These are phyloP conservation scores for Eryngium alpinum DNA, from an alignment of 140 eudicot genomes.

Conservation along the genomic window DNA sequence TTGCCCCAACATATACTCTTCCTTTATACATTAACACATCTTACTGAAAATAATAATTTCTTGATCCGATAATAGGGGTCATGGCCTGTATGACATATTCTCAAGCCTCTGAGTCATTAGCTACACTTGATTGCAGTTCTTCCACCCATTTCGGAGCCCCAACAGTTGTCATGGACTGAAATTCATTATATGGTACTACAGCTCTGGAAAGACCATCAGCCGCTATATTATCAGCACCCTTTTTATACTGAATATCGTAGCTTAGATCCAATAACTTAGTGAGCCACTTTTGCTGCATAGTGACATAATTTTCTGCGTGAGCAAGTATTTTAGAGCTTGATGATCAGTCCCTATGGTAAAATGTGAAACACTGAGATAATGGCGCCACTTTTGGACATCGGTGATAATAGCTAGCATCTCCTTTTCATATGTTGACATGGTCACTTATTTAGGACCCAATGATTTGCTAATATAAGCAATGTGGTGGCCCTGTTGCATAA, in stretches of 20 bases:
- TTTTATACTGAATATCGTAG: background rate
- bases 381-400: background rate
- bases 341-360: background rate
- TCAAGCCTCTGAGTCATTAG: no score
- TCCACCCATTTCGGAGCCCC: no score
- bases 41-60: no score
- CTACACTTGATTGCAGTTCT: background rate
- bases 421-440: background rate
- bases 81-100: no score
- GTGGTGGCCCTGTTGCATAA: background rate
- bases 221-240: background rate
- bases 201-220: no score
- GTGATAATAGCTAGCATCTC: background rate
- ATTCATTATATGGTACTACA: no score
- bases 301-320: background rate
- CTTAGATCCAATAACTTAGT: no score
- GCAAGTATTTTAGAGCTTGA: background rate
- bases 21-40: background rate
- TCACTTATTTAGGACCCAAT: background rate
- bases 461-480: background rate
- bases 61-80: no score
- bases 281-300: no score
- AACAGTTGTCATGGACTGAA: no score
- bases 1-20: background rate
- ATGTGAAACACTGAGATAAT: background rate